Conservation (phyloP, 192 early-diverging fungal genomes). For the Ambispora gerdemannii region DNA sequence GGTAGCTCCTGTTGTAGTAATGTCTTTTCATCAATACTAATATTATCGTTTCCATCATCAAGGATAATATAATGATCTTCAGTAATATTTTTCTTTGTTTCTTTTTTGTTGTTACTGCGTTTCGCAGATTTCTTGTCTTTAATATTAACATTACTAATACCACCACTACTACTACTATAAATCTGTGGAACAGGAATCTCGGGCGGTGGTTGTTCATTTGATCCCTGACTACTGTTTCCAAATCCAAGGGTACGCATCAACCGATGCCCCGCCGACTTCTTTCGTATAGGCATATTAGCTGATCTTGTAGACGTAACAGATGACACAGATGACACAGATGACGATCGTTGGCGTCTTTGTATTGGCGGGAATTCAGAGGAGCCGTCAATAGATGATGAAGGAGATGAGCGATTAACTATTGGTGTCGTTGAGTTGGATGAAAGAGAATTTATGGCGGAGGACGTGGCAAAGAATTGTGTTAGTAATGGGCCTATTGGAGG, state of each 20-base stretch:
- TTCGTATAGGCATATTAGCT: not conserved
- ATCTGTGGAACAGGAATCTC: not conserved
- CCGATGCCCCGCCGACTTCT: conserved; percentile 20
- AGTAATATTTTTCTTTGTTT: not conserved
- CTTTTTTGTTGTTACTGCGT: not conserved
- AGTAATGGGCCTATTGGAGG: not conserved
- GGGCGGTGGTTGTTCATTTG: not conserved
- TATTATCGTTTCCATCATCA: too few species aligned
- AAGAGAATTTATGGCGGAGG: not conserved
- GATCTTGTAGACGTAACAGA: conserved; percentile 6
- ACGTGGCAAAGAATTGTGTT: not conserved
- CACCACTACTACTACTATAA: too few species aligned
- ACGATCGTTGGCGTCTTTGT: not conserved
- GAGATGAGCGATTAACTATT: not conserved
- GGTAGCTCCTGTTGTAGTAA: too few species aligned
- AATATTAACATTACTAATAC: too few species aligned
- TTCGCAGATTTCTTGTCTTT: not conserved
- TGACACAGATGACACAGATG: conserved; percentile 10
- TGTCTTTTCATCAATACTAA: too few species aligned
- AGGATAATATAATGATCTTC: not conserved
- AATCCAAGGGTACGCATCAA: conserved; percentile 27
- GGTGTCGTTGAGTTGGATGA: not conserved
- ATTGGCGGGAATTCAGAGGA: not conserved
- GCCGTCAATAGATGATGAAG: not conserved
- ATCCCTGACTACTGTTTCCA: not conserved